These are phyloP conservation scores for Kodamaea nitidulidarum DNA, from an alignment of 805 yeast species.

Conservation along the genomic window DNA sequence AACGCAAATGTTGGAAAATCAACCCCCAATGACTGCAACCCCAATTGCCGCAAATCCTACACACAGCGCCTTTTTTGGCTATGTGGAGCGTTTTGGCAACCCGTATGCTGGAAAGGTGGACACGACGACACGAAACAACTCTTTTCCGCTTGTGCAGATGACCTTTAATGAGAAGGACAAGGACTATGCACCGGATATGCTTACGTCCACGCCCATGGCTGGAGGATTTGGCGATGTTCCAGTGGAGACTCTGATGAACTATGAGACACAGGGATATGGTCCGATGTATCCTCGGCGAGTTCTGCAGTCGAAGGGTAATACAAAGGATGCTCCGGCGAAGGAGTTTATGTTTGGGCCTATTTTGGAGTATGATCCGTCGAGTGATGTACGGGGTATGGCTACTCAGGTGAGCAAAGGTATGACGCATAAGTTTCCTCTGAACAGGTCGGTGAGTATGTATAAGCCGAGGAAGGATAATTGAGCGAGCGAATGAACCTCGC, in stretches of 20 bases:
- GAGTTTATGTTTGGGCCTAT: conserved; percentile 39
- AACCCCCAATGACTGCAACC: too few relatives aligned
- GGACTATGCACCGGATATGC: background rate
- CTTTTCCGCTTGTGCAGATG: background rate
- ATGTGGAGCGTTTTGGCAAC: background rate
- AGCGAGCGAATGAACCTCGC: too few relatives aligned
- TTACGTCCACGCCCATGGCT: background rate
- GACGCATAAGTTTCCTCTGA: conserved; percentile 28
- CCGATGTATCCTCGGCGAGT: conserved; percentile 1
- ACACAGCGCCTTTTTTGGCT: background rate
- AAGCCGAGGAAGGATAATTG: conserved; percentile 27
- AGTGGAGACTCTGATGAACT: too few relatives aligned
- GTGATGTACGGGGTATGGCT: conserved; percentile 17
- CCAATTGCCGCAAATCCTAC: conserved; percentile 1
- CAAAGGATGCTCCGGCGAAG: conserved; percentile 21
- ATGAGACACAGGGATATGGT: background rate
- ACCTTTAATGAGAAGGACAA: background rate
- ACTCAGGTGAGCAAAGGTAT: conserved; percentile 16
- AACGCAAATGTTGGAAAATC: background rate
- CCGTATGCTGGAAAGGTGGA: background rate
- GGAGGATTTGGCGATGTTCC: background rate
- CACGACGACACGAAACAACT: background rate
- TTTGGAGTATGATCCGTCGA: conserved; percentile 39
- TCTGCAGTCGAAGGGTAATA: conserved; percentile 10
- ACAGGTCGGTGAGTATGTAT: conserved; percentile 31